Percentiles rank a stretch among this genome's conserved stretches.
phyloP scores from a whole-genome alignment of 179 eudicot species.

The Carnegiea gigantea region DNA sequence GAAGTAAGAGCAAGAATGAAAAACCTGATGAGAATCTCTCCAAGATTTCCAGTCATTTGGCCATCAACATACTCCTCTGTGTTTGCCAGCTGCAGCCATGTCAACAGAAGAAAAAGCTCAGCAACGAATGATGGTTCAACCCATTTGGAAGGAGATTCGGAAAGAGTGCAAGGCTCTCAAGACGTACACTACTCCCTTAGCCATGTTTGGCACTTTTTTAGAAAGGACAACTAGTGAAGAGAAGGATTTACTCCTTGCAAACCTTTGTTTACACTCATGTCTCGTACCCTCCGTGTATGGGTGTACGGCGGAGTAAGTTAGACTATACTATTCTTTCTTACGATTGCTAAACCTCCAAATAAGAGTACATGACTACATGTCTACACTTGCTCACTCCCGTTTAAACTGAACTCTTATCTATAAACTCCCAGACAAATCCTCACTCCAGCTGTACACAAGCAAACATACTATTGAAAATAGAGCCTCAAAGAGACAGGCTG shows the following conservation, averaged over 20 bases:
- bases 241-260: neutral
- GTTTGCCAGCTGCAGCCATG: conserved; percentile 60
- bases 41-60: conserved; percentile 81
- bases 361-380: no score
- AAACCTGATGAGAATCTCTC: no score
- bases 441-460: neutral
- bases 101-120: neutral
- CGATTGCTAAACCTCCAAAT: neutral
- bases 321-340: neutral
- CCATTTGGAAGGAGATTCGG: neutral
- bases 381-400: neutral
- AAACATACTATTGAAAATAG: no score
- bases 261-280: neutral
- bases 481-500: neutral
- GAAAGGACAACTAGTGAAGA: no score
- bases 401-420: neutral
- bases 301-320: neutral
- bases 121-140: neutral
- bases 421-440: neutral
- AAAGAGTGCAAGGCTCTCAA: neutral
- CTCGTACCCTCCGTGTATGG: no score
- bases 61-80: conserved; percentile 91
- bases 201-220: neutral
- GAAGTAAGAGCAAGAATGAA: no score
- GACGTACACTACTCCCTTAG: neutral